phyloP scores from a whole-genome alignment of 2,329 filamentous ascomycete species.

The Ophiostoma ulmi region DNA sequence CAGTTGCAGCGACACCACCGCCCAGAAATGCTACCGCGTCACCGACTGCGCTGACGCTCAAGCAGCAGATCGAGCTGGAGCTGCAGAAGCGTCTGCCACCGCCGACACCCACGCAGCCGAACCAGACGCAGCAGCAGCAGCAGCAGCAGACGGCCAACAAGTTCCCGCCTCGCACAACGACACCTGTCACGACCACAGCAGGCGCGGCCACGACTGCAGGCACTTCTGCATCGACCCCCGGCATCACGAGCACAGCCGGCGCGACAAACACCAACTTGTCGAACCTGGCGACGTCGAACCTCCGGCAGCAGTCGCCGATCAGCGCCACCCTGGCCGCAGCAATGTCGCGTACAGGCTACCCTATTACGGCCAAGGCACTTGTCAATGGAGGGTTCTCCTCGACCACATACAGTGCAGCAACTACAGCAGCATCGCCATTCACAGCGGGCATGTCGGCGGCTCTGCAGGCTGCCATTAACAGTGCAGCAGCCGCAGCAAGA shows the following conservation, averaged over 20 bases:
- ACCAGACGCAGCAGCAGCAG: not conserved
- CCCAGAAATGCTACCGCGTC: not conserved
- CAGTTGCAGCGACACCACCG: not conserved
- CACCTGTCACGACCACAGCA: not conserved
- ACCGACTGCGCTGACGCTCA: not conserved
- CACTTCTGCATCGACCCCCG: not conserved
- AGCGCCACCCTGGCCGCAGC: constrained; percentile 12
- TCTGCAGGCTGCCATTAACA: constrained; percentile 21
- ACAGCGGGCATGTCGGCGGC: constrained; percentile 23
- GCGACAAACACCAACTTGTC: not conserved
- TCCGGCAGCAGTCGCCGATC: constrained; percentile 2
- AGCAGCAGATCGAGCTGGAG: constrained; percentile 13
- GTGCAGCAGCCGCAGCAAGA: constrained; percentile 17
- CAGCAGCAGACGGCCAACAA: not conserved
- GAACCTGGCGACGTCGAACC: not conserved
- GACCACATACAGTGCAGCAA: constrained; percentile 12
- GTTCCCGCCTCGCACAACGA: not conserved
- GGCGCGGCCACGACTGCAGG: not conserved
- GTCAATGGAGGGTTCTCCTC: constrained; percentile 1
- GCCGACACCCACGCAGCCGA: not conserved
- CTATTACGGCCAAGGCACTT: constrained; percentile 8
- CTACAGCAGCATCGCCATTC: constrained; percentile 12
- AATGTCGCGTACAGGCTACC: constrained; percentile 10
- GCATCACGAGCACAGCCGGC: not conserved
- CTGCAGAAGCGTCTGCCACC: not conserved